phyloP scores from a whole-genome alignment of 805 yeast species.

The Zygotorulaspora sp. region DNA sequence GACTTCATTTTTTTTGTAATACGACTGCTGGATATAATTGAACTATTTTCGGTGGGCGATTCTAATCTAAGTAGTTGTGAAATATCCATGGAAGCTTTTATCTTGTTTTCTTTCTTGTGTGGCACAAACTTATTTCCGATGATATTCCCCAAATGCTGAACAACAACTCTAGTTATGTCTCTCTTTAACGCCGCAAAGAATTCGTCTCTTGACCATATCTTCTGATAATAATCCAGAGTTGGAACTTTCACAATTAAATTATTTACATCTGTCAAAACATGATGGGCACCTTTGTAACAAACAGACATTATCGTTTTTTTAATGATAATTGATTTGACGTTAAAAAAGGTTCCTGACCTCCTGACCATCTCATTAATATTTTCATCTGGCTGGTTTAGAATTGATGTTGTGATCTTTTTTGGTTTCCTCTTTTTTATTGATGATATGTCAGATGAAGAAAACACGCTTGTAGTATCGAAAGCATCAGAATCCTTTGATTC shows the following conservation, averaged over 20 bases:
- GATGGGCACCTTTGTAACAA: slow-evolving; percentile 64
- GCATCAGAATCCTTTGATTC: slow-evolving; percentile 17
- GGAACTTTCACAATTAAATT: slow-evolving; percentile 52
- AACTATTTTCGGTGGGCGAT: slow-evolving; percentile 4
- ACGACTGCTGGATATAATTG: neutral
- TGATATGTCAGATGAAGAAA: slow-evolving; percentile 6
- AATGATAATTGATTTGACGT: slow-evolving; percentile 53
- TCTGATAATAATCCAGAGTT: slow-evolving; percentile 40
- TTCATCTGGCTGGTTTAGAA: slow-evolving; percentile 22
- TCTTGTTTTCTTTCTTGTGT: slow-evolving; percentile 38
- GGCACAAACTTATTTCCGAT: slow-evolving; percentile 55
- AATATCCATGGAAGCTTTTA: slow-evolving; percentile 21
- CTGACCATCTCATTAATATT: slow-evolving; percentile 59
- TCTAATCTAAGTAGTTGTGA: slow-evolving; percentile 18
- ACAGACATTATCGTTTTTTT: slow-evolving; percentile 48
- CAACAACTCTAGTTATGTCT: slow-evolving; percentile 52
- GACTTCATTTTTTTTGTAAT: slow-evolving; percentile 2
- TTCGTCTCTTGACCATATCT: slow-evolving; percentile 57
- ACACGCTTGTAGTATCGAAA: slow-evolving; percentile 18
- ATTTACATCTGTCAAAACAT: slow-evolving; percentile 54
- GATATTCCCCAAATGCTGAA: slow-evolving; percentile 56
- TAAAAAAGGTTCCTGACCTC: slow-evolving; percentile 65
- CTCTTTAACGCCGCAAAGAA: slow-evolving; percentile 47
- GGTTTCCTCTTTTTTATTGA: slow-evolving; percentile 11
- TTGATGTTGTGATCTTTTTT: slow-evolving; percentile 13